A percentile compares a stretch with the other conserved stretches of the same genome.
Evolutionary conservation across 1,284 basidiomycete species (phyloP).

Genomic region (Singerocomus inundabilis): DNA sequence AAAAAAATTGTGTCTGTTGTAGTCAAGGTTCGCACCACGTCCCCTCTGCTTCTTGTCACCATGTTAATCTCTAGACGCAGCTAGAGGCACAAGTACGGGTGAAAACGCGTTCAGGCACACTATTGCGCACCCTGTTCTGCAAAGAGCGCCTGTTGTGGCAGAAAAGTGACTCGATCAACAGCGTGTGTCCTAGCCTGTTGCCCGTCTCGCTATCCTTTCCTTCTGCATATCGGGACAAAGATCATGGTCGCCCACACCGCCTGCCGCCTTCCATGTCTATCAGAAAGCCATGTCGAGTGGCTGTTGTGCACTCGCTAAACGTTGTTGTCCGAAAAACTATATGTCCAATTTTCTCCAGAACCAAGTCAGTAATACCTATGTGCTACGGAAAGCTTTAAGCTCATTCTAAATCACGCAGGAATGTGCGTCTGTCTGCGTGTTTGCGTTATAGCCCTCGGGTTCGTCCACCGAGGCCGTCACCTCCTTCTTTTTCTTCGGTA

Average conservation of each 20-base stretch:
- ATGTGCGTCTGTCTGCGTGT: conserved; percentile 29
- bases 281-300: conserved; percentile 32
- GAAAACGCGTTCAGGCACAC: conserved; percentile 39
- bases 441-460: conserved; percentile 51
- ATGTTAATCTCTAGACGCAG: conserved; percentile 33
- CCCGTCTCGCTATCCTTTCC: conserved; percentile 51
- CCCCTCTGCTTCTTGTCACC: not conserved
- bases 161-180: conserved; percentile 17
- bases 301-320: conserved; percentile 45
- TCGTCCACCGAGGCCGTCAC: conserved; percentile 48
- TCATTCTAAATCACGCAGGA: conserved; percentile 37
- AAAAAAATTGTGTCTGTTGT: conserved; percentile 42
- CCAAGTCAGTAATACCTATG: conserved; percentile 21
- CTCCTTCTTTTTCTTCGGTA: conserved; percentile 47
- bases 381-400: conserved; percentile 3
- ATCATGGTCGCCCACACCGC: conserved; percentile 22
- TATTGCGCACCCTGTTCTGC: conserved; percentile 36
- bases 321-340: conserved; percentile 41
- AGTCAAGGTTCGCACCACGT: conserved; percentile 40
- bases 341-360: conserved; percentile 33
- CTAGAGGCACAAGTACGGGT: conserved; percentile 51
- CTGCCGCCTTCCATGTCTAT: conserved; percentile 54
- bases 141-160: conserved; percentile 44
- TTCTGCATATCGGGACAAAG: conserved; percentile 39
- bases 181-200: conserved; percentile 45